Percentiles rank a stretch among this genome's conserved stretches.
These are phyloP conservation scores for Claviceps pazoutovae DNA, from an alignment of 2,329 filamentous ascomycete species.

Conservation along the genomic window DNA sequence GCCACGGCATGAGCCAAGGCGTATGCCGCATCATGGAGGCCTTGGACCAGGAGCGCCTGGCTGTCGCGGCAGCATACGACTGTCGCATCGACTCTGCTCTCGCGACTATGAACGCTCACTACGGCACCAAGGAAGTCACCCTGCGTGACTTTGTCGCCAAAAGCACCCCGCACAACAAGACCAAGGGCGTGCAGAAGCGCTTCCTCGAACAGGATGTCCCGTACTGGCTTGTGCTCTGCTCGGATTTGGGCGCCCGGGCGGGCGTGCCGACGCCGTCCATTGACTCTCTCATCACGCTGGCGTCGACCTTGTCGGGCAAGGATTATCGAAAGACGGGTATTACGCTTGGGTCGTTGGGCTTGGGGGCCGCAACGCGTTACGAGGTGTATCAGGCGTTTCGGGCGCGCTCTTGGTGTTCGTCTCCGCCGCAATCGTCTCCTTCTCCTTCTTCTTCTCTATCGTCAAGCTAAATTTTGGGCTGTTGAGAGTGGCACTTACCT, in stretches of 20 bases:
- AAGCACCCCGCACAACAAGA: slow-evolving; percentile 5
- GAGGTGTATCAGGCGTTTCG: neutral
- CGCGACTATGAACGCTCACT: neutral
- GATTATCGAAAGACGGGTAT: slow-evolving; percentile 1
- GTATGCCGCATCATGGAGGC: slow-evolving; percentile 7
- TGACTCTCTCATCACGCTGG: slow-evolving; percentile 6
- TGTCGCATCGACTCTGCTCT: too few species aligned
- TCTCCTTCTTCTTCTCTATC: neutral
- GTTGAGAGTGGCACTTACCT: too few species aligned
- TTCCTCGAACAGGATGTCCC: too few species aligned
- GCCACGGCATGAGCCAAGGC: slow-evolving; percentile 7
- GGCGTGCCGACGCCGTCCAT: slow-evolving; percentile 3
- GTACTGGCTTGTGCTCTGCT: too few species aligned
- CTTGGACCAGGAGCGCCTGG: too few species aligned
- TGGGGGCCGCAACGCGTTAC: neutral
- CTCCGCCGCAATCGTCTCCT: neutral
- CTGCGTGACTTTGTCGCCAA: slow-evolving; percentile 5
- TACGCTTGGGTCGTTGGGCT: slow-evolving; percentile 3
- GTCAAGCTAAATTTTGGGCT: too few species aligned
- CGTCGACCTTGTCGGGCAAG: slow-evolving; percentile 4
- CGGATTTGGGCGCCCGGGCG: too few species aligned
- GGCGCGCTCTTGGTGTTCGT: neutral
- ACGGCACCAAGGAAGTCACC: slow-evolving; percentile 1
- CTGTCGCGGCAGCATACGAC: too few species aligned
- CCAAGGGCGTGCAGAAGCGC: slow-evolving; percentile 3